Evolutionary conservation across 345 rosid species (phyloP).

Genomic region (Lepidium aucheri): DNA sequence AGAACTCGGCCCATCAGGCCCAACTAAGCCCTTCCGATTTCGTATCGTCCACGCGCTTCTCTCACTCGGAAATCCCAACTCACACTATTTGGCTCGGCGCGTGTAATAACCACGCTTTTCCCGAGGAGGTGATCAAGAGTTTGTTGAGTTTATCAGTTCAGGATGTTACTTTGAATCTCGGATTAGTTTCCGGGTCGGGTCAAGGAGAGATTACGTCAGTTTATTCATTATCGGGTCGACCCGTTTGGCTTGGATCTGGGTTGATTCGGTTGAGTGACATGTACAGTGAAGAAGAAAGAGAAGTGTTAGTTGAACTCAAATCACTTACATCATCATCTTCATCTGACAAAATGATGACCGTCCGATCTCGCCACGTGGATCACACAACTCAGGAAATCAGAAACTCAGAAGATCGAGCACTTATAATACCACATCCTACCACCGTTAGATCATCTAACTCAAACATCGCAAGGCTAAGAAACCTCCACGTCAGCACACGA

Average conservation of each 20-base stretch:
- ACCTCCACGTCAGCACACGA: conserved; percentile 66
- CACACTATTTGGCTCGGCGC: conserved; percentile 48
- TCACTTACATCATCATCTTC: conserved; percentile 34
- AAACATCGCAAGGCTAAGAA: conserved; percentile 44
- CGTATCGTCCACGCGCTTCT: conserved; percentile 54
- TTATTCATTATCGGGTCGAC: conserved; percentile 44
- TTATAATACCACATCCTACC: conserved; percentile 41
- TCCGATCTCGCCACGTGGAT: conserved; percentile 52
- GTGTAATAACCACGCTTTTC: conserved; percentile 20
- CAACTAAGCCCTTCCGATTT: conserved; percentile 16
- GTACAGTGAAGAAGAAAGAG: conserved; percentile 59
- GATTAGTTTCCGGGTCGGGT: conserved; percentile 57
- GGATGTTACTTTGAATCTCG: conserved; percentile 56
- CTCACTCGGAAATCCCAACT: conserved; percentile 43
- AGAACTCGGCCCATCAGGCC: conserved; percentile 27
- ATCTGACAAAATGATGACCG: conserved; percentile 47
- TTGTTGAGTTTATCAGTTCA: conserved; percentile 46
- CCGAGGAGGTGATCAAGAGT: conserved; percentile 38
- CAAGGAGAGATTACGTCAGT: conserved; percentile 59
- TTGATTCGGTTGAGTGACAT: conserved; percentile 58
- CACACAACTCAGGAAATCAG: conserved; percentile 40
- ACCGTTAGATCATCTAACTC: conserved; percentile 45
- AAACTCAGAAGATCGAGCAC: conserved; percentile 34
- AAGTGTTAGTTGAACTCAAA: conserved; percentile 60
- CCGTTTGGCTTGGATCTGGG: conserved; percentile 40